Conservation (phyloP, 495 filamentous ascomycete genomes). For the Chaetomium cochliodes region DNA sequence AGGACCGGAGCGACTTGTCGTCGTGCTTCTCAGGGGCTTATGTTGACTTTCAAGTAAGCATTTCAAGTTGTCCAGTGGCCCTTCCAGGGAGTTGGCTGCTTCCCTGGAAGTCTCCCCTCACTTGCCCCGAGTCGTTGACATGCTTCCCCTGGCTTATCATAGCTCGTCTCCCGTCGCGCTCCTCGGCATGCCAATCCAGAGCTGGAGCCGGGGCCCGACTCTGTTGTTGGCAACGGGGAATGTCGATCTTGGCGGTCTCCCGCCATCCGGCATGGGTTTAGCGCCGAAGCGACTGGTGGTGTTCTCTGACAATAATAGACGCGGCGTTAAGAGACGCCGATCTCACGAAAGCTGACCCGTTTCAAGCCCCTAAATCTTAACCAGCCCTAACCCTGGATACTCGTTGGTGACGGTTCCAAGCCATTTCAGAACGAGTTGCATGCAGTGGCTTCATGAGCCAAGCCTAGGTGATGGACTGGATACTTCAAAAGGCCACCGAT, state of each 20-base stretch:
- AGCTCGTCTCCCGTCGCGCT: not conserved
- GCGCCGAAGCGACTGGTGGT: not conserved
- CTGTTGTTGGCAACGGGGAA: slow-evolving; percentile 1
- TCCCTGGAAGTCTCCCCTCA: not conserved
- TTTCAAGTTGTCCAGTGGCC: not conserved
- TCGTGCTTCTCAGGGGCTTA: slow-evolving; percentile 7
- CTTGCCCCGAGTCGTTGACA: not conserved
- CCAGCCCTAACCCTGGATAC: not conserved
- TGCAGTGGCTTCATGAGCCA: not conserved
- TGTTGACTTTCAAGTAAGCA: slow-evolving; percentile 18
- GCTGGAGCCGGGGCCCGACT: not conserved
- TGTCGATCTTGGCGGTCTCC: slow-evolving; percentile 5
- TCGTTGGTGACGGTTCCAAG: not conserved
- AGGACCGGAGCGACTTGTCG: not conserved
- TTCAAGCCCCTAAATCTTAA: not conserved
- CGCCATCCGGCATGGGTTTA: not conserved
- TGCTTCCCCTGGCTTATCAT: slow-evolving; percentile 12
- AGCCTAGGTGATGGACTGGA: too few species aligned
- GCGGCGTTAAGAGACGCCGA: slow-evolving; percentile 8
- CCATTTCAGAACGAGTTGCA: too few species aligned
- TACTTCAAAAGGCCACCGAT: not conserved
- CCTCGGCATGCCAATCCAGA: not conserved
- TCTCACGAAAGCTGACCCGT: not conserved
- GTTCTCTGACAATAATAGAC: slow-evolving; percentile 13
- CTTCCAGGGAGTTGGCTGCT: not conserved